Evolutionary conservation across 805 yeast genomes (phyloP), one percentile per base, ranked within the genome.

Genomic region (Saccharomycopsis synnaedendra): DNA sequence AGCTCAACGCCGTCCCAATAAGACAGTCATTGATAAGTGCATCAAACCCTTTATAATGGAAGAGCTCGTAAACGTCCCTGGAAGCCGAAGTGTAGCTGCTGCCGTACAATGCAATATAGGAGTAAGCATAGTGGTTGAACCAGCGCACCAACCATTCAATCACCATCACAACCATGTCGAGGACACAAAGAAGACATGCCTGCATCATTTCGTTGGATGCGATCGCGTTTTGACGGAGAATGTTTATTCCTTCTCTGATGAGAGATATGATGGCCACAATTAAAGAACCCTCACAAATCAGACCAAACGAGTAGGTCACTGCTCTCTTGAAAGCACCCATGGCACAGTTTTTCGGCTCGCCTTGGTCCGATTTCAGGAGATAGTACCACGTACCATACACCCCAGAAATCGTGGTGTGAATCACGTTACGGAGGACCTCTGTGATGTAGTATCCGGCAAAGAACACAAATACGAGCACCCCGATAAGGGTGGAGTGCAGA

Each of bases 341-440:
- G 0, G 94, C 93, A 3, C 95, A 90, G 68, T 75, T 72, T 56
- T 60, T 71, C 33, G 96, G 95, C 67, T 76, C 81, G 3, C 88
- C 88, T 60, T 82, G 82, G 60, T 81, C 87, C 8, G 87, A 76
- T 47, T 71, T 70, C 19, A 83, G 74, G 63, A 84, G 74, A 64
- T 86, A 89, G 64, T 85, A 88, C 96, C 97, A 89, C 5, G 90
- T 76, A 6, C 96, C 96, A 60, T 76, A 89, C 19, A 87, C 78
- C 30, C 95, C 95, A 29, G 90, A 73, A 42, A 86, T 79, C 1
- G 88, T 76, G 28, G 82, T 84, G 59, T 89, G 95, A 36, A 87
- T 80, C 10, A 85, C 71, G 57, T 85, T 87, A 64, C 80, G 79
- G 49, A 85, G 69, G 19, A 88, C 93, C 64, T 87, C 96, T 32